Evolutionary conservation across 306 rosid genomes (phyloP), one percentile per base, ranked within the genome.

Genomic region (Malus sylvestris): DNA sequence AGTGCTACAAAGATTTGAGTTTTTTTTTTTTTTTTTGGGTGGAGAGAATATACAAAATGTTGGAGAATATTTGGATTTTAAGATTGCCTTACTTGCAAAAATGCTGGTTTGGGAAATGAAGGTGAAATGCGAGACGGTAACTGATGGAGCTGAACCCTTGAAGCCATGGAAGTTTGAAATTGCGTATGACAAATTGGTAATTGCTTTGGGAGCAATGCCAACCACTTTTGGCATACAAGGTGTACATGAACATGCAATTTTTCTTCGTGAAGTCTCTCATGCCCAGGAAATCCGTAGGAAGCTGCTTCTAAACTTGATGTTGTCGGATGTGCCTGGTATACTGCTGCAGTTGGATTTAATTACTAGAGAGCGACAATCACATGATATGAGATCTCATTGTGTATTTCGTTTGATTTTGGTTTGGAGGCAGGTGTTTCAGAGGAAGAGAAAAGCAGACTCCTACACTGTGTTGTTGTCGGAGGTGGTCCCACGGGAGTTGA

Each of bases 401-500:
- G 25, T 35, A 79, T 74, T 69, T 33, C 35, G 30, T 67, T 71
- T 20, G 23, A 42, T 78, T 80, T 85, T 72, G 78, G 67, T 68
- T 68, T 76, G 76, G 84, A 72, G 73, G 80, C 90, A 95, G 99
- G 97, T 45, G 81, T 95, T 63, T 32, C 81, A 1, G 91, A 89
- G 80, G 93, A 84, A 72, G 99, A 95, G 82, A 95, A 95, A 60
- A 44, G 53, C 49, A 86, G 97, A 83, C 92, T 95, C 71, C 83
- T 95, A 69, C 99, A 95, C 68, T 95, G 96, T 73, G 99, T 95
- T 76, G 97, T 95, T 61, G 97, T 95, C 20, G 99, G 99, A 76
- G 99, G 99, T 40, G 99, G 99, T 79, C 99, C 97, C 35, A 95
- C 99, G 2, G 99, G 97, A 79, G 99, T 95, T 42, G 99, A 95